Evolutionary conservation across 306 rosid genomes (phyloP).

Genomic region (Ochetophila trinervis): DNA sequence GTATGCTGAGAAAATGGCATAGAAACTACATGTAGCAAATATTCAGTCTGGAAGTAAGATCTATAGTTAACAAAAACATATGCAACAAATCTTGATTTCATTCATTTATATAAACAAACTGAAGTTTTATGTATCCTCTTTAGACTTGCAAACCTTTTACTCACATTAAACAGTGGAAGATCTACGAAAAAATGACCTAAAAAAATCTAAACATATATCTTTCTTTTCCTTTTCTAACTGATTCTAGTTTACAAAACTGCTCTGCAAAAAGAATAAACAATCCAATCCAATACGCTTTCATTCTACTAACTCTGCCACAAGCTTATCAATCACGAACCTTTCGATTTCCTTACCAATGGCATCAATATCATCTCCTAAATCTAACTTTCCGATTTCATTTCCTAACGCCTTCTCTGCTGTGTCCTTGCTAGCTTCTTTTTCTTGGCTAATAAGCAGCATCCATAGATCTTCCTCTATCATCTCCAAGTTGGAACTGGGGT

Average conservation of each 20-base stretch:
- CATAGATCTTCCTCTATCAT: constrained; percentile 73
- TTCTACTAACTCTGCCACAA: constrained; percentile 53
- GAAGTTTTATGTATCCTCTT: too few relatives aligned
- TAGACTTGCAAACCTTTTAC: constrained; percentile 10
- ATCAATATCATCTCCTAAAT: constrained; percentile 59
- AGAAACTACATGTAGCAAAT: too few relatives aligned
- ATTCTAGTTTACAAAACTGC: not conserved
- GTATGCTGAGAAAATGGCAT: too few relatives aligned
- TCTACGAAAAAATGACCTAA: too few relatives aligned
- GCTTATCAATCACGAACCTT: constrained; percentile 56
- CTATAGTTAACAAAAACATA: too few relatives aligned
- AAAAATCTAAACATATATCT: constrained; percentile 29
- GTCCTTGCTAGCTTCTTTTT: constrained; percentile 45
- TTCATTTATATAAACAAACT: too few relatives aligned
- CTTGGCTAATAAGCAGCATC: constrained; percentile 53
- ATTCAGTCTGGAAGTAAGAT: too few relatives aligned
- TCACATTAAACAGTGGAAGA: constrained; percentile 33
- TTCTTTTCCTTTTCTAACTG: not conserved
- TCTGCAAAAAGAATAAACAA: constrained; percentile 6
- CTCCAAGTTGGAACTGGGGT: constrained; percentile 29
- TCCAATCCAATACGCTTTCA: constrained; percentile 30
- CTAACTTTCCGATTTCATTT: constrained; percentile 54
- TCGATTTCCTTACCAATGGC: constrained; percentile 59
- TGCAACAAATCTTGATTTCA: too few relatives aligned
- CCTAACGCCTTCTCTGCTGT: constrained; percentile 34